Evolutionary conservation across 2,329 filamentous ascomycete genomes (phyloP).

Genomic region (Knoxdaviesia proteae): DNA sequence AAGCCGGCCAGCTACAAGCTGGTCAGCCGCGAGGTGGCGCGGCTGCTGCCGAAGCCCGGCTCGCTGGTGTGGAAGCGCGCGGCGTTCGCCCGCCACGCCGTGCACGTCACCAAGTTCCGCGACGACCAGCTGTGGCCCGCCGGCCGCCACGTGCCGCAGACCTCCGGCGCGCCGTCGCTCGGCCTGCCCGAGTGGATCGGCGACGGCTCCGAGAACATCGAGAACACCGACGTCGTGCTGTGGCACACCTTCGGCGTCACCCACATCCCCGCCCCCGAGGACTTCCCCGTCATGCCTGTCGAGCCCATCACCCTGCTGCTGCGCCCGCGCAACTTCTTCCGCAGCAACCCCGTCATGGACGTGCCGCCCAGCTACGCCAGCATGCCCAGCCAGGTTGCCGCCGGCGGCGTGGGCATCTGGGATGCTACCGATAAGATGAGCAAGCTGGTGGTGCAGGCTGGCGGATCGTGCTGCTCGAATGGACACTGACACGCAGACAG

Average conservation of each 20-base stretch:
- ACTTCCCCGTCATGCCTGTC: constrained; percentile 81
- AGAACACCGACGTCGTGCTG: constrained; percentile 69
- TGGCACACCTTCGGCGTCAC: constrained; percentile 91
- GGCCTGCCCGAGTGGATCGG: constrained; percentile 63
- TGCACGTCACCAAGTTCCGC: constrained; percentile 69
- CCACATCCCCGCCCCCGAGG: constrained; percentile 75
- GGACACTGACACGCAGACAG: background rate
- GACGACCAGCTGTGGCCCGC: constrained; percentile 73
- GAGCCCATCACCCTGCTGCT: constrained; percentile 69
- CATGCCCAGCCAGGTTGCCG: constrained; percentile 47
- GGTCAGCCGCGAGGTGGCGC: constrained; percentile 65
- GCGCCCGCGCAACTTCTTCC: constrained; percentile 66
- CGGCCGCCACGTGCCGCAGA: constrained; percentile 73
- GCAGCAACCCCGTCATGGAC: constrained; percentile 58
- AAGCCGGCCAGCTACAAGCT: constrained; percentile 79
- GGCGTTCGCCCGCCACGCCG: constrained; percentile 67
- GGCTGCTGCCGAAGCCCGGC: constrained; percentile 58
- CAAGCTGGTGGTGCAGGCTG: constrained; percentile 10
- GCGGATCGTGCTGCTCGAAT: background rate
- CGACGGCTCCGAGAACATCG: constrained; percentile 45
- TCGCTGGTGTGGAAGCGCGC: constrained; percentile 78
- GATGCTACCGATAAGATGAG: constrained; percentile 28
- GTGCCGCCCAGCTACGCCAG: constrained; percentile 56
- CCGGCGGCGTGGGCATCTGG: constrained; percentile 20
- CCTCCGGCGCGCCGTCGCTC: constrained; percentile 53